A percentile compares a stretch with the other conserved stretches of the same genome.
Conservation (phyloP, 768 basidiomycete species). For the Rubroboletus pulcherrimus region DNA sequence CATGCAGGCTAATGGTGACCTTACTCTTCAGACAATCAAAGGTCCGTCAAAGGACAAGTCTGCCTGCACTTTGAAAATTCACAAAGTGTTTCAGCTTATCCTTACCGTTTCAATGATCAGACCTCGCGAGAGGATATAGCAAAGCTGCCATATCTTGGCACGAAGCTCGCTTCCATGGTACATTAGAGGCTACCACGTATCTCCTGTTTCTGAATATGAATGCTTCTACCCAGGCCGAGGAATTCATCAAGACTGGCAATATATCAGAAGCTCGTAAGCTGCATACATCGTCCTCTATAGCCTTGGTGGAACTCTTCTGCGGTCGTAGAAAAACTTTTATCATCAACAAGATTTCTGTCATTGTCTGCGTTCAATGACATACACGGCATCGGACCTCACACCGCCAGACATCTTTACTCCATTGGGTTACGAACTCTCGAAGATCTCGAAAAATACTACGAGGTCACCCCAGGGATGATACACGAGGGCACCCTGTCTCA, state of each 20-base stretch:
- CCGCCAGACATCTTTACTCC: slow-evolving; percentile 61
- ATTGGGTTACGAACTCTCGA: slow-evolving; percentile 63
- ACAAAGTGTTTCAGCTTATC: slow-evolving; percentile 41
- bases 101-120: slow-evolving; percentile 37
- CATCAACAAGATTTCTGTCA: slow-evolving; percentile 51
- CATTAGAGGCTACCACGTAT: not conserved
- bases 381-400: slow-evolving; percentile 73
- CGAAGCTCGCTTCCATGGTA: slow-evolving; percentile 51
- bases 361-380: slow-evolving; percentile 58
- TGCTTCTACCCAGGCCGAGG: slow-evolving; percentile 47
- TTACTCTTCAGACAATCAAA: slow-evolving; percentile 41
- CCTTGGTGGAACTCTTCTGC: not conserved
- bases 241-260: slow-evolving; percentile 51
- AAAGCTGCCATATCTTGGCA: slow-evolving; percentile 47
- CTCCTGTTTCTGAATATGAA: not conserved
- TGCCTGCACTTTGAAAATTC: not conserved
- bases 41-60: slow-evolving; percentile 26
- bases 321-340: slow-evolving; percentile 43
- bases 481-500: slow-evolving; percentile 20
- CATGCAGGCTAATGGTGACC: not conserved
- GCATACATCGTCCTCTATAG: slow-evolving; percentile 8
- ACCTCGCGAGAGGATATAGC: slow-evolving; percentile 37
- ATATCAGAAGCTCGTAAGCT: slow-evolving; percentile 55
- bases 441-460: slow-evolving; percentile 66
- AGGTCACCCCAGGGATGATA: slow-evolving; percentile 36